Base-by-base conservation (phyloP, 2,329 filamentous ascomycete species). In the Fonsecaea pedrosoi region DNA sequence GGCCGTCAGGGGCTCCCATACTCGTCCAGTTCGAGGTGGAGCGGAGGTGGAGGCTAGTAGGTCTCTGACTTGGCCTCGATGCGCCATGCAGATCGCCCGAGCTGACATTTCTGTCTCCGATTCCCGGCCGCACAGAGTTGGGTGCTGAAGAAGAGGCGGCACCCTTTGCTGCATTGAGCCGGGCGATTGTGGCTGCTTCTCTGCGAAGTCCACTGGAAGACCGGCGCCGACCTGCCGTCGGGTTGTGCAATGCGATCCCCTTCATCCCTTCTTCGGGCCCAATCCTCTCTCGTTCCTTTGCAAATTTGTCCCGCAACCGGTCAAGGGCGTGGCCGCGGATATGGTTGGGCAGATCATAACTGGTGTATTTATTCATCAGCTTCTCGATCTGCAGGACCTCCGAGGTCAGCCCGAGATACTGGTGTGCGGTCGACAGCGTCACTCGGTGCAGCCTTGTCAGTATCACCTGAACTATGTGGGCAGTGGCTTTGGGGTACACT, bases 401-500 rank as follows among this genome's bases (percentile, higher is more conserved):
- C 45, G 89, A 92, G 0, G 92, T 96, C 50, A 99, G 80, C 1
- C 96, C 95, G 15, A 99, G 87, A 74, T 99, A 99, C 62, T 92
- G 92, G 82, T 97, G 95, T 0, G 93, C 95, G 10, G 96, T 98
- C 0, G 94, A 91, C 61, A 99, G 87, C 0, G 95, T 99, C 2
- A 99, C 96, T 72, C 96, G 85, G 76, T 99, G 94, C 60, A 99
- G 89, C 57, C 96, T 87, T 2, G 96, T 97, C 37, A 99, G 81
- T 68, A 99, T 99, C 54, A 99, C 94, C 76, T 99, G 95, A 5
- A 99, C 93, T 70, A 99, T 98, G 75, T 99, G 96, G 1, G 95
- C 90, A 1, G 95, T 97, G 9, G 96, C 94, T 80, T 96, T 96
- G 9, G 95, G 95, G 73, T 98, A 99, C 30, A 97, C 90, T 75